Conservation (phyloP, 2,329 filamentous ascomycete species). For the Colletotrichum acutatum region DNA sequence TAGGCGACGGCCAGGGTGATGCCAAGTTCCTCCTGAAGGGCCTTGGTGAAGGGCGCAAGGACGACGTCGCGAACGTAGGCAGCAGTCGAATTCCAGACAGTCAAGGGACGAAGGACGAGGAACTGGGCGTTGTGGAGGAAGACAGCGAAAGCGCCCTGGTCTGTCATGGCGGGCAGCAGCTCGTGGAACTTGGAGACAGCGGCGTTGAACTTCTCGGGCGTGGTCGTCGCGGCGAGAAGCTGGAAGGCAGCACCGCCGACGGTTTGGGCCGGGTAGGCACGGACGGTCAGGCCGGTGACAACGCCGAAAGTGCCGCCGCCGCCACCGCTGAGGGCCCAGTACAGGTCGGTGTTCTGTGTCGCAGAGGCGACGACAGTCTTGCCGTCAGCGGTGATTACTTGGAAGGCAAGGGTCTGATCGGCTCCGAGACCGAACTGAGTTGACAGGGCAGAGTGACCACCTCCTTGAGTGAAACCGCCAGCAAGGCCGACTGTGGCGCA, state of each 20-base stretch:
- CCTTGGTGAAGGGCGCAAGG: constrained; percentile 45
- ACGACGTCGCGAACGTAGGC: constrained; percentile 41
- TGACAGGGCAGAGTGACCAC: constrained; percentile 56
- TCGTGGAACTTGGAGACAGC: constrained; percentile 56
- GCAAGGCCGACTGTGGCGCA: constrained; percentile 44
- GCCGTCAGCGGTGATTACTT: constrained; percentile 58
- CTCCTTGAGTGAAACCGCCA: constrained; percentile 60
- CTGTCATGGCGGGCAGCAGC: constrained; percentile 57
- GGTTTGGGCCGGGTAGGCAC: constrained; percentile 55
- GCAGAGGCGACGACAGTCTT: constrained; percentile 53
- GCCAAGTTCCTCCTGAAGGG: constrained; percentile 38
- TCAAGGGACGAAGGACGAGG: constrained; percentile 52
- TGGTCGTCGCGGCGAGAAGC: constrained; percentile 43
- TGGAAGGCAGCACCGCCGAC: constrained; percentile 57
- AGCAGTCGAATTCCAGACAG: constrained; percentile 42
- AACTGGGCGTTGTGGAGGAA: constrained; percentile 58
- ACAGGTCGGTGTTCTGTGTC: constrained; percentile 58
- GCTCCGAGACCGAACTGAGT: constrained; percentile 58
- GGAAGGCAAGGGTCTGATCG: constrained; percentile 58
- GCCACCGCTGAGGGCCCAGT: constrained; percentile 65
- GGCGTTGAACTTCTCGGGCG: constrained; percentile 56
- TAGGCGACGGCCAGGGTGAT: constrained; percentile 40
- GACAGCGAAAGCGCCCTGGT: constrained; percentile 59
- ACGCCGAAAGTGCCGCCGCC: constrained; percentile 64
- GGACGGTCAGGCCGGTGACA: constrained; percentile 60